Evolutionary conservation across 176 grass and related monocot species (phyloP).

Genomic region (Puccinellia tenuiflora): DNA sequence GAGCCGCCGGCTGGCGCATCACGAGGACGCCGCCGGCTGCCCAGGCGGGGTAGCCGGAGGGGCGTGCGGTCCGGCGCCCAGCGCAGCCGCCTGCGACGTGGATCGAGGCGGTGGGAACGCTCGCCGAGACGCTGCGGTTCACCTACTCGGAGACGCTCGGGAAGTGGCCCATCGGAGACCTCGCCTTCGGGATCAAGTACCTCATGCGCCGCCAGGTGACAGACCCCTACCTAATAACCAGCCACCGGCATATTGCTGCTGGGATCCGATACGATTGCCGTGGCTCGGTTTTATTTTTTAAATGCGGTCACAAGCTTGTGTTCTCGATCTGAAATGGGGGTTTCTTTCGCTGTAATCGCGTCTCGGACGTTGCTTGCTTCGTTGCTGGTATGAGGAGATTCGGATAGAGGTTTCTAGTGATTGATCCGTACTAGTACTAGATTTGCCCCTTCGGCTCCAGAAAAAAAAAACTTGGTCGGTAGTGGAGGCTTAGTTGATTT

Average conservation of each 20-base stretch:
- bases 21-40: slow-evolving; percentile 31
- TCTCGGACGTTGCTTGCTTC: neutral
- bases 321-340: slow-evolving; percentile 33
- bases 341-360: neutral
- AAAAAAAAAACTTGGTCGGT: neutral
- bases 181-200: slow-evolving; percentile 97
- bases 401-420: neutral
- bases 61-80: slow-evolving; percentile 43
- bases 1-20: slow-evolving; percentile 45
- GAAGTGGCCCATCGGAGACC: slow-evolving; percentile 97
- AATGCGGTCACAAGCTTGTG: neutral
- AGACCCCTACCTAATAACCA: neutral
- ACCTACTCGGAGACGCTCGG: slow-evolving; percentile 94
- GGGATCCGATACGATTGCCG: slow-evolving; percentile 18
- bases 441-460: neutral
- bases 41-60: slow-evolving; percentile 6
- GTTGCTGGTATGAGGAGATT: neutral
- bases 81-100: slow-evolving; percentile 81
- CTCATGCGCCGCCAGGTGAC: slow-evolving; percentile 87
- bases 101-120: slow-evolving; percentile 85
- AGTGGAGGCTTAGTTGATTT: neutral
- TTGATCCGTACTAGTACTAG: slow-evolving; percentile 15
- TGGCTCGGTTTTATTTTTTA: neutral
- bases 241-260: neutral
- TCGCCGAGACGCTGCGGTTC: slow-evolving; percentile 86